Percentiles rank a stretch among this genome's conserved stretches.
These are phyloP conservation scores for Eucalyptus shirleyi DNA, from an alignment of 345 rosid species.

Conservation along the genomic window DNA sequence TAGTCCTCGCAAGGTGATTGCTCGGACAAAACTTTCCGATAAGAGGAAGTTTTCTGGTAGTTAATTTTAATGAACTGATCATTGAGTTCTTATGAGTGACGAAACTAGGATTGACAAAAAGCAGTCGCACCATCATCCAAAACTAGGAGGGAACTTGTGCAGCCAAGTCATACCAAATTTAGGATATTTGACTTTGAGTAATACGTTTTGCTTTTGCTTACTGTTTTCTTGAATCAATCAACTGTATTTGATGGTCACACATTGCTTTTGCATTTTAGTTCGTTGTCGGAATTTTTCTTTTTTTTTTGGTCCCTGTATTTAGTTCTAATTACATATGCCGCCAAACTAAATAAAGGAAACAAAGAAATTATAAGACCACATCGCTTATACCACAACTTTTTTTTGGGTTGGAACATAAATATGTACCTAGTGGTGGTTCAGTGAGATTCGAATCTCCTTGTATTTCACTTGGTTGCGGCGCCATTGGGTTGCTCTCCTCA, in stretches of 20 bases:
- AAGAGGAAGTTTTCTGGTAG: neutral
- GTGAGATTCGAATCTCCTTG: too few species aligned
- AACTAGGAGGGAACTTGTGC: neutral
- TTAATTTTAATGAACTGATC: neutral
- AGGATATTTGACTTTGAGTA: neutral
- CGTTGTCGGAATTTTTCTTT: neutral
- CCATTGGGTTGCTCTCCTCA: too few species aligned
- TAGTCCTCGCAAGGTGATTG: too few species aligned
- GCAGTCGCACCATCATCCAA: neutral
- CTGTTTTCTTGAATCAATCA: neutral
- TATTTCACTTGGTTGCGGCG: too few species aligned
- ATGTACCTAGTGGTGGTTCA: too few species aligned
- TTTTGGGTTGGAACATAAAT: too few species aligned
- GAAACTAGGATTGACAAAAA: neutral
- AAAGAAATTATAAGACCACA: too few species aligned
- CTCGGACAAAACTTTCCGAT: too few species aligned
- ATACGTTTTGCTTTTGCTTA: neutral
- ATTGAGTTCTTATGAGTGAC: neutral
- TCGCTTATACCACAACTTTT: too few species aligned
- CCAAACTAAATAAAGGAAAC: too few species aligned
- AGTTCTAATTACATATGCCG: too few species aligned
- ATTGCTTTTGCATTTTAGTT: neutral
- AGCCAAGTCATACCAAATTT: neutral
- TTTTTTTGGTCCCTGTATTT: too few species aligned
- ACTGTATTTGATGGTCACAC: neutral